phyloP scores from a whole-genome alignment of 352 stramenopile species.

The Thalassiosira ordinaria region DNA sequence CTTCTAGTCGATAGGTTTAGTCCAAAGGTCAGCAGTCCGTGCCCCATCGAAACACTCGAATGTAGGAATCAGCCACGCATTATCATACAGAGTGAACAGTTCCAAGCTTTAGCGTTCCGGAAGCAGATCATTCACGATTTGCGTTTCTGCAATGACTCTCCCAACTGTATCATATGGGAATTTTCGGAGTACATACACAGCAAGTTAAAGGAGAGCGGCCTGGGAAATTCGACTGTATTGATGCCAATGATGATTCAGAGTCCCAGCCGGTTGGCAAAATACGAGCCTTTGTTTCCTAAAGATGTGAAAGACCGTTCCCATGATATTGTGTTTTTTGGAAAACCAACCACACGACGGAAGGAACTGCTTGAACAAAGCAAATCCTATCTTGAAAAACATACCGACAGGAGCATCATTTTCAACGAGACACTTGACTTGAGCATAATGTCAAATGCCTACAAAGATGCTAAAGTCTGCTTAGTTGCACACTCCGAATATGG shows the following conservation, averaged over 20 bases:
- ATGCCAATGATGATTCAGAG: constrained; percentile 23
- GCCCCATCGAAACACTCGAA: not conserved
- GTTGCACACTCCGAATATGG: constrained; percentile 1
- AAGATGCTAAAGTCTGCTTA: constrained; percentile 20
- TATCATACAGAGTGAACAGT: constrained; percentile 24
- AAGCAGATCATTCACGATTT: not conserved
- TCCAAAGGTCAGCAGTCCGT: not conserved
- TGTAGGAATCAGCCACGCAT: constrained; percentile 17
- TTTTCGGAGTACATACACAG: constrained; percentile 12
- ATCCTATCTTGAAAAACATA: not conserved
- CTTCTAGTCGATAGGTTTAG: not conserved
- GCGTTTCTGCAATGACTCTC: not conserved
- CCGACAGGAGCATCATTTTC: constrained; percentile 3
- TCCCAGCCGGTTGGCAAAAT: constrained; percentile 5
- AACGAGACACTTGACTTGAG: not conserved
- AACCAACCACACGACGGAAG: not conserved
- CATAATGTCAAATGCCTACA: not conserved
- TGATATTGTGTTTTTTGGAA: constrained; percentile 14
- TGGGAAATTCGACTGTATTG: constrained; percentile 2
- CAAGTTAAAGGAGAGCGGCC: not conserved
- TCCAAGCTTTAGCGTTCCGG: too few relatives aligned
- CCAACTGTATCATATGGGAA: constrained; percentile 20
- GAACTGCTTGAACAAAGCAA: not conserved
- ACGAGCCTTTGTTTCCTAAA: constrained; percentile 15
- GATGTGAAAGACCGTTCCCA: not conserved